These are phyloP conservation scores for Lecanicillium sp. DNA, from an alignment of 2,329 filamentous ascomycete species.

Conservation along the genomic window DNA sequence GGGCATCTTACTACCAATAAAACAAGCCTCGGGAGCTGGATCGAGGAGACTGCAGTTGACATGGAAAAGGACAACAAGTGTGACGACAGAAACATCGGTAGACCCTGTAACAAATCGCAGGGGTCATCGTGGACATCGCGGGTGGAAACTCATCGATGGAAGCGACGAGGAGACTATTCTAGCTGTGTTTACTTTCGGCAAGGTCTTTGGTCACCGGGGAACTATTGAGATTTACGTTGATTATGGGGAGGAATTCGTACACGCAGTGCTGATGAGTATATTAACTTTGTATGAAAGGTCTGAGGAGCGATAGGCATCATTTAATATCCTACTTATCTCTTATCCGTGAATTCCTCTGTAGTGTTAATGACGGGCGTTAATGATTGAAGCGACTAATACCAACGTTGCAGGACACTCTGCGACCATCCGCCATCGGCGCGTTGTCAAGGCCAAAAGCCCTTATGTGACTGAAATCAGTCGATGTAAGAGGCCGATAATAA, in stretches of 20 bases:
- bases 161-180: neutral
- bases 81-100: neutral
- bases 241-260: neutral
- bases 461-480: no score
- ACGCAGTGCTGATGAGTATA: neutral
- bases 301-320: neutral
- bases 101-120: neutral
- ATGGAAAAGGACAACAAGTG: conserved; percentile 2
- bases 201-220: conserved; percentile 1
- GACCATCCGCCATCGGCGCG: no score
- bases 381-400: no score
- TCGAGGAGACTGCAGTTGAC: neutral
- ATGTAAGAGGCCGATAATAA: no score
- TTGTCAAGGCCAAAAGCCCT: no score
- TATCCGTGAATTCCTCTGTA: no score
- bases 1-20: neutral
- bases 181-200: conserved; percentile 4
- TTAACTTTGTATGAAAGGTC: conserved; percentile 3
- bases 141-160: conserved; percentile 2
- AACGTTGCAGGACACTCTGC: no score
- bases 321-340: no score
- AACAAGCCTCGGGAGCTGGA: neutral
- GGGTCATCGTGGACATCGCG: neutral
- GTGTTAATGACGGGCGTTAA: no score
- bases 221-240: neutral